Evolutionary conservation across 176 grass and related monocot genomes (phyloP).

Genomic region (Juncus effusus): DNA sequence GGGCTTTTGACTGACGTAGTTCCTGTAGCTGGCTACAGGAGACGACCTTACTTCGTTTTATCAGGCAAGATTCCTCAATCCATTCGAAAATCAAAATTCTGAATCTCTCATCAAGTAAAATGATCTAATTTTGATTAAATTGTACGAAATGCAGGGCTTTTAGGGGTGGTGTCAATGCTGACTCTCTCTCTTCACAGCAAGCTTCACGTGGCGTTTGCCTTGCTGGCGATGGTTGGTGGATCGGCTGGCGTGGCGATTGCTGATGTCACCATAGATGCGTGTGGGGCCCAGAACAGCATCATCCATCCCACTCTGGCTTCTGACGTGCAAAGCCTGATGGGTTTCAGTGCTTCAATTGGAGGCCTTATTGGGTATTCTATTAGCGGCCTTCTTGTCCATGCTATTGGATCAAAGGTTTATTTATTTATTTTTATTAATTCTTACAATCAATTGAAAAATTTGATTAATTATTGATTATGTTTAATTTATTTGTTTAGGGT

Average conservation of each 20-base stretch:
- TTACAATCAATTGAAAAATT: constrained; percentile 10
- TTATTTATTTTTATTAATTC: constrained; percentile 18
- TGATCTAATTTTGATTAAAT: constrained; percentile 6
- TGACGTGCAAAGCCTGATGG: constrained; percentile 81
- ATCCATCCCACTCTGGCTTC: constrained; percentile 54
- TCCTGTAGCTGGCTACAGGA: constrained; percentile 66
- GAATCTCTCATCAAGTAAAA: too few relatives aligned
- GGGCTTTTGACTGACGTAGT: constrained; percentile 87
- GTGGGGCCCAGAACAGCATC: constrained; percentile 70
- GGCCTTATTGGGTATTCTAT: constrained; percentile 82
- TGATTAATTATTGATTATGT: constrained; percentile 26
- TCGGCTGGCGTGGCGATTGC: constrained; percentile 64
- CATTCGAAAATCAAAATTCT: too few relatives aligned
- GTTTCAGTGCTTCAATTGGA: constrained; percentile 68
- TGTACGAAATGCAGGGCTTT: constrained; percentile 49
- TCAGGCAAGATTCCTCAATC: constrained; percentile 41
- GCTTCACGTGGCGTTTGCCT: constrained; percentile 48
- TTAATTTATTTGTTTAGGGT: constrained; percentile 53
- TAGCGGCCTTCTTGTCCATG: constrained; percentile 78
- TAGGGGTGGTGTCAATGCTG: constrained; percentile 77
- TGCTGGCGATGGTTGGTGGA: constrained; percentile 56
- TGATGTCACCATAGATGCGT: constrained; percentile 86
- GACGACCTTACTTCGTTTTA: constrained; percentile 72
- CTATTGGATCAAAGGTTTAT: constrained; percentile 65
- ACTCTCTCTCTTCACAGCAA: constrained; percentile 59